Conservation (phyloP, 257 asterid species). For the Echium plantagineum region DNA sequence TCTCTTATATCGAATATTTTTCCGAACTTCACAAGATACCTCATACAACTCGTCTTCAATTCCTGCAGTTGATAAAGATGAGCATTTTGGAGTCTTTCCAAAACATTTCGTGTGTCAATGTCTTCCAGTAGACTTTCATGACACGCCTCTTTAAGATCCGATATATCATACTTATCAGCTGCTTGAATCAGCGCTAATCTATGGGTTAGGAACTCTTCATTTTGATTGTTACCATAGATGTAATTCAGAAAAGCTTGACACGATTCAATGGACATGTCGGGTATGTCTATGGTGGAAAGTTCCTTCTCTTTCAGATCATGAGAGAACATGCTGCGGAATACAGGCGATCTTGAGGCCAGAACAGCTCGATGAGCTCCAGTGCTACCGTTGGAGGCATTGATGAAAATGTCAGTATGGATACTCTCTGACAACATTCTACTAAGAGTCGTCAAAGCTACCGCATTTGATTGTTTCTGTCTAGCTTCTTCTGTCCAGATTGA, state of each 20-base stretch:
- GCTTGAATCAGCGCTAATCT: slow-evolving; percentile 68
- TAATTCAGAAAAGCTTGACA: slow-evolving; percentile 73
- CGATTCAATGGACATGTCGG: slow-evolving; percentile 81
- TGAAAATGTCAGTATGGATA: slow-evolving; percentile 71
- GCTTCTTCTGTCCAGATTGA: slow-evolving; percentile 68
- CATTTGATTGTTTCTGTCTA: slow-evolving; percentile 25
- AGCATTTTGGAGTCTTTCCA: slow-evolving; percentile 79
- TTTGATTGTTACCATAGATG: slow-evolving; percentile 60
- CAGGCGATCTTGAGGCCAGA: slow-evolving; percentile 87
- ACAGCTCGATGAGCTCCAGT: slow-evolving; percentile 80
- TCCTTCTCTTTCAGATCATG: slow-evolving; percentile 87
- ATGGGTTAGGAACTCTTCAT: slow-evolving; percentile 51
- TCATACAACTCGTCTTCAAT: slow-evolving; percentile 65
- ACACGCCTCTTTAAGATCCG: slow-evolving; percentile 75
- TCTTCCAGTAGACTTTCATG: slow-evolving; percentile 77
- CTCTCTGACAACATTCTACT: slow-evolving; percentile 82
- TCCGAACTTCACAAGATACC: slow-evolving; percentile 79
- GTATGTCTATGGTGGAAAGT: slow-evolving; percentile 50
- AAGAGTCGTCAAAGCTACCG: slow-evolving; percentile 52
- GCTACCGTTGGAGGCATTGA: slow-evolving; percentile 68
- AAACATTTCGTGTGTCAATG: slow-evolving; percentile 57
- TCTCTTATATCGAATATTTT: slow-evolving; percentile 68
- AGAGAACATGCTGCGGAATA: slow-evolving; percentile 85
- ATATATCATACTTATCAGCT: slow-evolving; percentile 69
- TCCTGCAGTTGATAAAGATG: slow-evolving; percentile 52